A percentile compares a stretch with the other conserved stretches of the same genome.
These are phyloP conservation scores for Erodium trifolium DNA, from an alignment of 441 rosid species.

Conservation along the genomic window DNA sequence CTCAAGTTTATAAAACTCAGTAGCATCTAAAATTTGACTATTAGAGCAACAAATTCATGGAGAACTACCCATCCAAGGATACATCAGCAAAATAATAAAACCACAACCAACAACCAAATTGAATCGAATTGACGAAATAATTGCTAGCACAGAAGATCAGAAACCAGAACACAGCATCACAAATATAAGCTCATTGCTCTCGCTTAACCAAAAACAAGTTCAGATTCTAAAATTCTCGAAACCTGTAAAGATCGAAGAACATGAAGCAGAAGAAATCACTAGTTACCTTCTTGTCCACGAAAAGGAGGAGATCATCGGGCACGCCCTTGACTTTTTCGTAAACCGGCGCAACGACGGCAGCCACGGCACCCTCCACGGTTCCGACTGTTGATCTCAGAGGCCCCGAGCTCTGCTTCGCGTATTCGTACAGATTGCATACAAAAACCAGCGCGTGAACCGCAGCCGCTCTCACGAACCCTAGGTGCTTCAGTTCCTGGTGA, in stretches of 20 bases:
- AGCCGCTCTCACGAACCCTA: slow-evolving; percentile 50
- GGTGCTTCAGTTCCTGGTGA: slow-evolving; percentile 44
- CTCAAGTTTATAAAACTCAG: neutral
- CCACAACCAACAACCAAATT: too few species aligned
- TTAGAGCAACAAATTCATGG: neutral
- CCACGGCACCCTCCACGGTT: slow-evolving; percentile 57
- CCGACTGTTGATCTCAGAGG: slow-evolving; percentile 59
- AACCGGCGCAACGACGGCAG: slow-evolving; percentile 61
- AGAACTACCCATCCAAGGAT: too few species aligned
- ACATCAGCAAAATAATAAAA: too few species aligned
- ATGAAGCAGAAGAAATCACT: neutral
- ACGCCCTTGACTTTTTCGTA: slow-evolving; percentile 45
- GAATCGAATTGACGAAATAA: too few species aligned
- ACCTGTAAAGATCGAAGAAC: neutral
- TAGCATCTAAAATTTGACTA: neutral
- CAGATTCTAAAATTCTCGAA: neutral
- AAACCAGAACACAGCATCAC: neutral
- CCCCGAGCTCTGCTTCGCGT: slow-evolving; percentile 72
- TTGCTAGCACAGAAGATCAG: too few species aligned
- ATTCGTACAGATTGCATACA: slow-evolving; percentile 53
- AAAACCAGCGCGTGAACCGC: slow-evolving; percentile 42
- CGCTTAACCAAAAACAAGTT: neutral
- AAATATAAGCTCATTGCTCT: neutral
- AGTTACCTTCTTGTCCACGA: slow-evolving; percentile 60
- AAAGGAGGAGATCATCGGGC: slow-evolving; percentile 58